Evolutionary conservation across 2,329 filamentous ascomycete genomes (phyloP), one percentile per base, ranked within the genome.

Genomic region (Trichoderma koningii): DNA sequence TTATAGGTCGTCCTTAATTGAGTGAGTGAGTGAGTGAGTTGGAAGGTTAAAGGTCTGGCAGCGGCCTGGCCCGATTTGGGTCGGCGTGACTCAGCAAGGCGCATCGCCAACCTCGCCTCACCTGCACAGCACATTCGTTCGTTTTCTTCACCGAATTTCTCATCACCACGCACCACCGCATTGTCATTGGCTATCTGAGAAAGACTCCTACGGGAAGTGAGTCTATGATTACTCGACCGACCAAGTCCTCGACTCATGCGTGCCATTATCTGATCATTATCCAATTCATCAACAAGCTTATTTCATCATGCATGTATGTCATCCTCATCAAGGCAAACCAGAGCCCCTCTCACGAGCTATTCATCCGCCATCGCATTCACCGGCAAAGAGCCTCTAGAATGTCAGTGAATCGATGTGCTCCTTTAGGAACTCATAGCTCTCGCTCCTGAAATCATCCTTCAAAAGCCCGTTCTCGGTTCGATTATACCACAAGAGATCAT

Each of bases 401-500:
- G 17, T 30, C 2, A 61, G 14, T 7, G 34, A 38, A 21, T 44
- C 23, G 1, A 61, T 61, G 17, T 52, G 26, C 5, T 61, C 21
- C 1, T 5, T 42, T 34, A 61, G 42, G 9, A 52, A 52, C 0
- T 51, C 5, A 19, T 2, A 61, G n/a, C 23, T 61, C 12, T 4
- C 5, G 17, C 4, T 42, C 23, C 57, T 42, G 23, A 42, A 61
- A 26, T 51, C 38, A 52, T 61, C 57, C 1, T 21, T 42, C 7
- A n/a, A 7, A 17, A 23, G n/a, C 26, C 9, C 6, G 12, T 61
- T 61, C 17, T 21, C 0, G 0, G 4, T 4, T 12, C 5, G 14
- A 34, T 61, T 61, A 12, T 51, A 62, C 57, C 57, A 62, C 48
- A 83, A 74, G 66, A 92, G 72, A 71, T 84, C 75, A 64, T 81